Conservation (phyloP, 805 yeast genomes). For the Kregervanrija delftensis region DNA sequence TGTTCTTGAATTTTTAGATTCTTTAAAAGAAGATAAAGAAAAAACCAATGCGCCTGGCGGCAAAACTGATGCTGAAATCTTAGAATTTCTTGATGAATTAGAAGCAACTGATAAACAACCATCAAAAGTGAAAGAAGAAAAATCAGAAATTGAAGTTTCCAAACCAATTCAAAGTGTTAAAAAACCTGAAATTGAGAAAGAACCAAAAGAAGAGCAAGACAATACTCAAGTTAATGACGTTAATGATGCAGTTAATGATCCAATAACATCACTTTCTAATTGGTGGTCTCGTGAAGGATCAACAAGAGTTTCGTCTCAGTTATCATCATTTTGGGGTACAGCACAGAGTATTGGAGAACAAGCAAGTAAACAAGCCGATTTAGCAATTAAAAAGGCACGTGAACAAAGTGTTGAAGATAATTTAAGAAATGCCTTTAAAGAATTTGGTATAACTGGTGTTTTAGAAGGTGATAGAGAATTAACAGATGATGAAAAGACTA, state of each 20-base stretch:
- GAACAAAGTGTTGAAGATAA: slow-evolving; percentile 28
- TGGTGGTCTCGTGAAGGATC: slow-evolving; percentile 78
- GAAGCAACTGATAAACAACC: slow-evolving; percentile 26
- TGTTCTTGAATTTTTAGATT: slow-evolving; percentile 72
- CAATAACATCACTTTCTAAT: slow-evolving; percentile 55
- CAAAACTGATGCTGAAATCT: slow-evolving; percentile 43
- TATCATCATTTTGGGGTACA: slow-evolving; percentile 62
- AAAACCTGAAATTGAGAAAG: neutral
- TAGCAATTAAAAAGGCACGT: slow-evolving; percentile 43
- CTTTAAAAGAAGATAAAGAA: slow-evolving; percentile 52
- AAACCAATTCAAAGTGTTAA: neutral
- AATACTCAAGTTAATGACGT: neutral
- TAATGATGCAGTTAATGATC: slow-evolving; percentile 35
- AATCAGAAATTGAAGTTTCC: neutral
- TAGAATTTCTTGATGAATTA: slow-evolving; percentile 60
- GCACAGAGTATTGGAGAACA: slow-evolving; percentile 36
- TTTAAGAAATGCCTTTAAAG: slow-evolving; percentile 32
- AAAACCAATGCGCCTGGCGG: slow-evolving; percentile 20
- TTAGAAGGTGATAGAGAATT: slow-evolving; percentile 29
- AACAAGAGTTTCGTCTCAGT: slow-evolving; percentile 51
- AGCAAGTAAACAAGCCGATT: slow-evolving; percentile 42
- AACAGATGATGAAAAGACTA: slow-evolving; percentile 23
- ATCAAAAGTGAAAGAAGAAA: neutral
- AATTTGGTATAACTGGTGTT: slow-evolving; percentile 34
- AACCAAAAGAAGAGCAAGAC: neutral